Base-by-base conservation (phyloP, 129 eudicot species). In the Lactuca saligna region DNA sequence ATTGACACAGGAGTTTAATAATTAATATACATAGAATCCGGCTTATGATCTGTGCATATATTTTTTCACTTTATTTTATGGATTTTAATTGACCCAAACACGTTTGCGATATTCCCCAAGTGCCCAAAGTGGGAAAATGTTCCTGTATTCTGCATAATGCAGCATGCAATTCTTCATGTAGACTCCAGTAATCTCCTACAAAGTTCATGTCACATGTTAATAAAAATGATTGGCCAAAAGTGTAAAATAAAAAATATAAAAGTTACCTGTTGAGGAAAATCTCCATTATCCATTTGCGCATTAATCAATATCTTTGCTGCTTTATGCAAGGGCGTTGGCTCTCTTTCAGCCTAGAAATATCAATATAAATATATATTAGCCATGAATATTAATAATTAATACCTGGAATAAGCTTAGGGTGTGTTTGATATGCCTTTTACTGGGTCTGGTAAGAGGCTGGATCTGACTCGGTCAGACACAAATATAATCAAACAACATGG, bases 121-220 rank as follows among this genome's bases (percentile, higher is more conserved):
- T 17, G 86, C 86, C 83, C 86, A 74, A 20, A 82, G 76, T 10
- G 86, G 82, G 68, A 73, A 78, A 13, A 78, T 73, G 66, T 73
- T 82, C 39, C 83, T 82, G 50, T 82, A 78, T 51, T 63, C 74
- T 57, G 83, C 68, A 59, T 73, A 82, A 69, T 74, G 82, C 9
- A 68, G 37, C 80, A 82, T 78, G 68, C 81, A 82, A 12, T 82
- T 82, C 78, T 78, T 82, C 80, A 73, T 78, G 86, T 55, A 78
- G 8, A 69, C 80, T 78, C 80, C 86, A 20, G 80, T 65, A 58
- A 78, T 50, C 58, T 78, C 80, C 83, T 82, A 68, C 54, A 57
- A 49, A 57, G 5, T 55, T 15, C 46, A 61, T 60, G 25, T 48
- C 12, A 61, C 13, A 31, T 61, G 57, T 34, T 41, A 55, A 5